Evolutionary conservation across 345 rosid species (phyloP), one percentile per base, ranked within the genome.

Genomic region (Hibiscus syriacus): DNA sequence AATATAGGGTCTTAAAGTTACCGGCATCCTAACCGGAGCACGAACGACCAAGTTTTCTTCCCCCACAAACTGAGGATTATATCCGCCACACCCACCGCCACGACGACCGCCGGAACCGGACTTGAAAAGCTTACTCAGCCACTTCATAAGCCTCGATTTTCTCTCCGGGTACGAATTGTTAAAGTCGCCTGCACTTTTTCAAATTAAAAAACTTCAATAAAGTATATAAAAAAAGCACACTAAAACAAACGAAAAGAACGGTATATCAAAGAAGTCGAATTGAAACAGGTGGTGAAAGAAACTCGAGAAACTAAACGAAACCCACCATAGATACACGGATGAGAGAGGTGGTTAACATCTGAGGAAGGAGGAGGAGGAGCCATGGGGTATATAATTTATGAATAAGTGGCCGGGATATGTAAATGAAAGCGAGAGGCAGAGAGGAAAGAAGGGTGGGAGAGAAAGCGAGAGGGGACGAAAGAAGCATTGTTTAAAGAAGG

Each of bases 111-210:
- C 79, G 27, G 85, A 70, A 43, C 89, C 80, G 50, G 76, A 74
- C 76, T 86, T 93, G 59, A 93, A 93, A 56, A 93, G 80, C 75
- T 87, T 93, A 66, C 91, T 76, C 61, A 93, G 82, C 98, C 98
- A 93, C 83, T 87, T 93, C 90, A 89, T 81, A 63, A 93, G 81
- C 72, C 90, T 79, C 48, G 96, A 90, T 80, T 86, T 89, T 73
- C 81, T 87, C 81, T 90, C 91, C 84, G 87, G 78, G 76, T 78
- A 74, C 14, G 91, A 82, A 68, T 90, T 85, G 71, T 81, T 85
- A 82, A 76, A 79, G 77, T 86, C 92, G 76, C 94, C 97, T 93
- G 85, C 78, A n/a, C n/a, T 48, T 41, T 41, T 41, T 38, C 10
- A 8, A 8, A 41, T 41, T 41, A 41, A 41, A 41, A 41, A 12